phyloP scores from a whole-genome alignment of 1,139 yeast genomes.

The Suhomyces chickasaworum region DNA sequence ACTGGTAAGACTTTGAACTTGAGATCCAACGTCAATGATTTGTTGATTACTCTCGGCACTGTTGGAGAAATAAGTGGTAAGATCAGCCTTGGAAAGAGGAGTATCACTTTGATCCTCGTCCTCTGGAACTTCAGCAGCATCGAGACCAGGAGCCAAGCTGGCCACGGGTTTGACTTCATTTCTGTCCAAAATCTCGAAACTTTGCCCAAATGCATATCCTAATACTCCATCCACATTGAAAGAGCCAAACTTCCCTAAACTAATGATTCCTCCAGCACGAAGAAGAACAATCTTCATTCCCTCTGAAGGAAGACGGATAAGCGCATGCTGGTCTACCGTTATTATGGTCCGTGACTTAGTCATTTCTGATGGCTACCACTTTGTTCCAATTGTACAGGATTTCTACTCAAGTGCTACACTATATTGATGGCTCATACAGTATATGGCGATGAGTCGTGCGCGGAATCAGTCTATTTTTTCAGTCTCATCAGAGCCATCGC shows the following conservation, averaged over 20 bases:
- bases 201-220: conserved; percentile 84
- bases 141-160: conserved; percentile 25
- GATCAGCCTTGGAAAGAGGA: conserved; percentile 37
- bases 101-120: conserved; percentile 22
- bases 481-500: conserved; percentile 10
- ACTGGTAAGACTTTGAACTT: conserved; percentile 70
- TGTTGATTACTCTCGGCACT: conserved; percentile 69
- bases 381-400: background rate
- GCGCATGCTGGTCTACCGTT: conserved; percentile 55
- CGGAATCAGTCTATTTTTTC: conserved; percentile 9
- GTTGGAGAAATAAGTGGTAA: conserved; percentile 43
- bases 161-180: conserved; percentile 53
- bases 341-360: conserved; percentile 31
- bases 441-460: conserved; percentile 13
- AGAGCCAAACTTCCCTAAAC: conserved; percentile 88
- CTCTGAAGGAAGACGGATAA: conserved; percentile 79
- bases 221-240: conserved; percentile 73
- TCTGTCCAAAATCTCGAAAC: conserved; percentile 78
- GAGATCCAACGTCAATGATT: conserved; percentile 70
- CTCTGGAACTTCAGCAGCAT: conserved; percentile 13
- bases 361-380: background rate
- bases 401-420: background rate
- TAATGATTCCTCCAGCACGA: conserved; percentile 58
- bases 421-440: background rate
- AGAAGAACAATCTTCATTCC: conserved; percentile 72